A percentile compares a stretch with the other conserved stretches of the same genome.
phyloP scores from a whole-genome alignment of 2,329 filamentous ascomycete genomes.

The Hypoxylon sp. region DNA sequence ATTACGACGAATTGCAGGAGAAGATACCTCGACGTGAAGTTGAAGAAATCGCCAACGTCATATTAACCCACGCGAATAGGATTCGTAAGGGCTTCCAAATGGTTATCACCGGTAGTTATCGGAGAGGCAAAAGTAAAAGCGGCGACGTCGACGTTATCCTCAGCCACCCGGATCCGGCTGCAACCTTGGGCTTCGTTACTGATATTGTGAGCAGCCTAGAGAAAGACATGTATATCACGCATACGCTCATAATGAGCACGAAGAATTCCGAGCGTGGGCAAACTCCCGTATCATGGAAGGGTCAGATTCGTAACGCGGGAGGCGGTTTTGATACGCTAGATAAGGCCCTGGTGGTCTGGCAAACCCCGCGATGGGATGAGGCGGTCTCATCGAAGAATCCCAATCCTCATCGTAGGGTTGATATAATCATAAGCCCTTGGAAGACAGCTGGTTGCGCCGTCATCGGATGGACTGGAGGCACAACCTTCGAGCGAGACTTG shows the following conservation, averaged over 20 bases:
- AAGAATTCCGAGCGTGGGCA: slow-evolving; percentile 80
- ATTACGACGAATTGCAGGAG: slow-evolving; percentile 83
- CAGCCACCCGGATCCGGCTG: slow-evolving; percentile 77
- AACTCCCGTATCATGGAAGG: slow-evolving; percentile 65
- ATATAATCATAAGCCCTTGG: slow-evolving; percentile 93
- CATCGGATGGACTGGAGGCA: slow-evolving; percentile 88
- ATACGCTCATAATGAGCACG: slow-evolving; percentile 78
- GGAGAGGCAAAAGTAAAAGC: slow-evolving; percentile 77
- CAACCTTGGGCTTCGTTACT: slow-evolving; percentile 77
- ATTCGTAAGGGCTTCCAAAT: slow-evolving; percentile 68
- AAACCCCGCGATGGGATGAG: slow-evolving; percentile 67
- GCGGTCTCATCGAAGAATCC: slow-evolving; percentile 68
- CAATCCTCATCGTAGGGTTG: slow-evolving; percentile 84
- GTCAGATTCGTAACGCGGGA: slow-evolving; percentile 56
- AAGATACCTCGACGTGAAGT: slow-evolving; percentile 81
- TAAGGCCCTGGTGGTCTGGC: slow-evolving; percentile 94
- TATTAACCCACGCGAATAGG: slow-evolving; percentile 74
- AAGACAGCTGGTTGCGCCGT: slow-evolving; percentile 89
- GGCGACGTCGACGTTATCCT: slow-evolving; percentile 91
- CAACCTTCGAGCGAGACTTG: slow-evolving; percentile 89
- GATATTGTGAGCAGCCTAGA: slow-evolving; percentile 80
- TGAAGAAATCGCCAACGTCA: slow-evolving; percentile 71
- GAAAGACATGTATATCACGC: slow-evolving; percentile 77
- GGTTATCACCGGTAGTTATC: slow-evolving; percentile 81
- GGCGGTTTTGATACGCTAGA: slow-evolving; percentile 88